Evolutionary conservation across 2,329 filamentous ascomycete species (phyloP).

Genomic region (Pseudogymnoascus sp.): DNA sequence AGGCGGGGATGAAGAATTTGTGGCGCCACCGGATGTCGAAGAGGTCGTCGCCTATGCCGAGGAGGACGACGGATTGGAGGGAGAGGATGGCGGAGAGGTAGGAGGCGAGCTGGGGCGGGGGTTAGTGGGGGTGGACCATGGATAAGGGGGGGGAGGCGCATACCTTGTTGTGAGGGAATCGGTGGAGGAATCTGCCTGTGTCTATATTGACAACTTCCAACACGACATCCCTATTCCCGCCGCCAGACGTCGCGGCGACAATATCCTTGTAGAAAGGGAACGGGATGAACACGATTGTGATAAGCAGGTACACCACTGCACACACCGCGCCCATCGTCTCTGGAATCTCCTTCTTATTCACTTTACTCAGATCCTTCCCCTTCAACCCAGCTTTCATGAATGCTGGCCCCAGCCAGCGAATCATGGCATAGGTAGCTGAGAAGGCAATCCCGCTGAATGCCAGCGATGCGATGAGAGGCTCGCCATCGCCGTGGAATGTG

Average conservation of each 20-base stretch:
- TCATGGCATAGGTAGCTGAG: constrained; percentile 71
- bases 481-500: constrained; percentile 73
- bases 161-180: constrained; percentile 92
- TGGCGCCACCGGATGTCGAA: constrained; percentile 98
- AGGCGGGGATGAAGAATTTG: constrained; percentile 98
- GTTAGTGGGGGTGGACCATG: constrained; percentile 8
- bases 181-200: constrained; percentile 76
- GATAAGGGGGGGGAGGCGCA: not conserved
- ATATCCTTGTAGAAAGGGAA: constrained; percentile 99
- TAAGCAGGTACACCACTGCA: constrained; percentile 83
- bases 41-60: constrained; percentile 90
- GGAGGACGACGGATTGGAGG: constrained; percentile 79
- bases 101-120: constrained; percentile 65
- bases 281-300: constrained; percentile 85
- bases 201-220: constrained; percentile 40
- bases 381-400: constrained; percentile 86
- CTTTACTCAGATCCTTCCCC: constrained; percentile 80
- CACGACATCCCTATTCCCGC: constrained; percentile 83
- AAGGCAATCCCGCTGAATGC: constrained; percentile 84
- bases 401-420: constrained; percentile 84
- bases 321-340: constrained; percentile 95
- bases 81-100: constrained; percentile 92
- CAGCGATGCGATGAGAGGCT: constrained; percentile 79
- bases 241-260: constrained; percentile 86
- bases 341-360: constrained; percentile 68